Percentiles rank a stretch among this genome's conserved stretches.
Evolutionary conservation across 306 rosid genomes (phyloP).

Genomic region (Prunus padus): DNA sequence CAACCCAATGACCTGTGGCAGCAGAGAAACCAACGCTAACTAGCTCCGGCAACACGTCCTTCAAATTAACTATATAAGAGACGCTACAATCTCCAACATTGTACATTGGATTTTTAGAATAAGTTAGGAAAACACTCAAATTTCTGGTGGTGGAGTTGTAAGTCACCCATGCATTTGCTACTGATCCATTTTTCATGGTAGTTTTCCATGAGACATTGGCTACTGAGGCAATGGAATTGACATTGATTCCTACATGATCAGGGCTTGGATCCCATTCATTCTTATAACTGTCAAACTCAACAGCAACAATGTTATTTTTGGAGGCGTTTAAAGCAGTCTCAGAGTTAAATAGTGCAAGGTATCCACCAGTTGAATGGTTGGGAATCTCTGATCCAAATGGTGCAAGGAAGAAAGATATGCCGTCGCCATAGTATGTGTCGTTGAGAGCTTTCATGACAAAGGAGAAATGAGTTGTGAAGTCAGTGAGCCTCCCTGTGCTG

Average conservation of each 20-base stretch:
- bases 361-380: constrained; percentile 47
- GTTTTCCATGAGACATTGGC: constrained; percentile 36
- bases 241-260: constrained; percentile 65
- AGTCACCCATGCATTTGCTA: constrained; percentile 61
- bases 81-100: constrained; percentile 34
- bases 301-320: constrained; percentile 56
- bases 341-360: constrained; percentile 47
- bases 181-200: constrained; percentile 47
- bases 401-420: constrained; percentile 60
- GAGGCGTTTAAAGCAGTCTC: constrained; percentile 31
- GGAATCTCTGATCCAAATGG: constrained; percentile 60
- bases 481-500: constrained; percentile 41
- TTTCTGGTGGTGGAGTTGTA: constrained; percentile 56
- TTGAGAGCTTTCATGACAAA: constrained; percentile 41
- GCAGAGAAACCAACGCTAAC: constrained; percentile 76
- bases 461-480: constrained; percentile 73
- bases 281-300: constrained; percentile 57
- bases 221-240: constrained; percentile 56
- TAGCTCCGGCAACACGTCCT: constrained; percentile 50
- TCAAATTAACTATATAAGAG: constrained; percentile 51
- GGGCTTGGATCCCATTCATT: constrained; percentile 58
- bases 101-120: constrained; percentile 39
- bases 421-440: constrained; percentile 36
- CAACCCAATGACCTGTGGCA: constrained; percentile 55
- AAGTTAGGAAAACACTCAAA: constrained; percentile 59